Percentiles rank a stretch among this genome's conserved stretches.
Conservation (phyloP, 106 monocot genomes). For the Apostasia shenzhenica region DNA sequence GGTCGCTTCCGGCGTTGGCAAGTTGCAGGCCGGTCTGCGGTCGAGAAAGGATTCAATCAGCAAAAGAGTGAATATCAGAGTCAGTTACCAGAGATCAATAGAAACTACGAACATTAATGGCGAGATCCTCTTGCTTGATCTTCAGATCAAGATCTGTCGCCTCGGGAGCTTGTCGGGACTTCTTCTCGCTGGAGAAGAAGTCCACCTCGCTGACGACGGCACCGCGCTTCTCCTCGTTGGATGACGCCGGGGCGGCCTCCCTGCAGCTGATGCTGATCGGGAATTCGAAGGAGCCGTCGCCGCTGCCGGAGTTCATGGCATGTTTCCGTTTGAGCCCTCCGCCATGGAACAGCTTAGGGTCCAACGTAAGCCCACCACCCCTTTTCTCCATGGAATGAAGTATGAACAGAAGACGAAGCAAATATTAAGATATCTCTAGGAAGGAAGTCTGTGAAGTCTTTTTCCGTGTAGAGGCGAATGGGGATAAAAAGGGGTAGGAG, state of each 20-base stretch:
- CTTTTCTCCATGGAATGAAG: conserved; percentile 19
- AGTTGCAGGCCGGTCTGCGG: conserved; percentile 57
- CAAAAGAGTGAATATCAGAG: not conserved
- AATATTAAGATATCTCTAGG: not conserved
- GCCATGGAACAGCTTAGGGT: not conserved
- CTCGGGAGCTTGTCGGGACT: conserved; percentile 1
- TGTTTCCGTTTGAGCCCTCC: conserved; percentile 6
- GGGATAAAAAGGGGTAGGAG: conserved; percentile 25
- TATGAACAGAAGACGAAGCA: not conserved
- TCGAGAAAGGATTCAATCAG: not conserved
- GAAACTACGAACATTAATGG: conserved; percentile 41
- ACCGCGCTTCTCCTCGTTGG: not conserved
- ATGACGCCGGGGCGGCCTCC: not conserved
- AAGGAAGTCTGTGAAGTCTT: conserved; percentile 31
- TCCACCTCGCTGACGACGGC: conserved; percentile 49
- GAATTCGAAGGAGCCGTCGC: not conserved
- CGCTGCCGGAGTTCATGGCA: not conserved
- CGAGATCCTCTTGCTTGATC: conserved; percentile 47
- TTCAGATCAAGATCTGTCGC: conserved; percentile 9
- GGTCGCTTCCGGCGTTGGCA: conserved; percentile 55
- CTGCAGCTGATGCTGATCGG: conserved; percentile 1
- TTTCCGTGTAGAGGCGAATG: conserved; percentile 15
- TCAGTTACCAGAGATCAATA: not conserved
- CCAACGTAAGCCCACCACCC: conserved; percentile 8
- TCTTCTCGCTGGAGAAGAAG: conserved; percentile 73